phyloP scores from a whole-genome alignment of 2,329 filamentous ascomycete species.

The Fusarium sp. region DNA sequence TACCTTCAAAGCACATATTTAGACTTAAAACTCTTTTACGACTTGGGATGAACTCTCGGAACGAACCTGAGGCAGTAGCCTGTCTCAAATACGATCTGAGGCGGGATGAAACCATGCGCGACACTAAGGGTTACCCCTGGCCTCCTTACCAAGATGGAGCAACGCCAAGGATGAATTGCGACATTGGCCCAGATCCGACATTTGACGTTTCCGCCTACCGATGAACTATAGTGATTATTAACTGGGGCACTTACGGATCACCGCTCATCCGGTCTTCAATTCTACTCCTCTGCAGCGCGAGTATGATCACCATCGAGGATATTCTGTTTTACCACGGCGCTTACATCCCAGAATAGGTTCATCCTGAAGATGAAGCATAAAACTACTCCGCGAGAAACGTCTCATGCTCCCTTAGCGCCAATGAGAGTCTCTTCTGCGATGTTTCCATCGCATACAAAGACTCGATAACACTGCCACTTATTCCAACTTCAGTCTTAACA shows the following conservation, averaged over 20 bases:
- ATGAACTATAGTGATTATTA: background rate
- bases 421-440: rapidly evolving
- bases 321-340: background rate
- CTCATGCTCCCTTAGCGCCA: background rate
- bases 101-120: slow-evolving; percentile 13
- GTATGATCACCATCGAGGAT: background rate
- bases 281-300: background rate
- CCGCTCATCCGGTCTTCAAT: background rate
- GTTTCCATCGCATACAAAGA: background rate
- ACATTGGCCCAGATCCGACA: background rate
- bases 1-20: background rate
- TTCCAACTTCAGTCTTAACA: background rate
- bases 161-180: background rate
- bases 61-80: background rate
- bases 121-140: slow-evolving; percentile 15
- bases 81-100: background rate
- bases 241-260: background rate
- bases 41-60: background rate
- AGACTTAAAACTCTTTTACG: background rate
- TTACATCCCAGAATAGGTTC: background rate
- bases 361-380: background rate
- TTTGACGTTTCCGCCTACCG: background rate
- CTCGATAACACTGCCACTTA: background rate
- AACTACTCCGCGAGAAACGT: background rate
- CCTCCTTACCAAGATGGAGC: background rate